phyloP scores from a whole-genome alignment of 2,329 filamentous ascomycete species.

The Drechmeria coniospora region DNA sequence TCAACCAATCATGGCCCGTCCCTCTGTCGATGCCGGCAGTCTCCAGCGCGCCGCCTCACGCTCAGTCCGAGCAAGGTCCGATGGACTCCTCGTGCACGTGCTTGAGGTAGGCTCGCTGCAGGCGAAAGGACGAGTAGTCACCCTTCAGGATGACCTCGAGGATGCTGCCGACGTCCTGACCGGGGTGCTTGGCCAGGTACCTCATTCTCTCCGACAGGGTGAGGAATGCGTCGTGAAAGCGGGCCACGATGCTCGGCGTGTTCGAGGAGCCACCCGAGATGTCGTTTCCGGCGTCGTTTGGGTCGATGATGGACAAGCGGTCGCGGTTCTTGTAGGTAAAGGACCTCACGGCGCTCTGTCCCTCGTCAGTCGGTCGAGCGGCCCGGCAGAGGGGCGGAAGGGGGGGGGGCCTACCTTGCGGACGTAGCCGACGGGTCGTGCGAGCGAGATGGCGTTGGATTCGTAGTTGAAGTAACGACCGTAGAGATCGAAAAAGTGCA shows the following conservation, averaged over 20 bases:
- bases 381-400: background rate
- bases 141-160: slow-evolving; percentile 59
- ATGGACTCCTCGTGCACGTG: slow-evolving; percentile 30
- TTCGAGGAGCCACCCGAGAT: slow-evolving; percentile 75
- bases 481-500: slow-evolving; percentile 83
- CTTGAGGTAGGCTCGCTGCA: slow-evolving; percentile 50
- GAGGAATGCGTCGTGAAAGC: slow-evolving; percentile 51
- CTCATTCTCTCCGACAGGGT: slow-evolving; percentile 42
- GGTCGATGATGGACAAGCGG: slow-evolving; percentile 79
- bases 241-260: slow-evolving; percentile 48
- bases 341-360: slow-evolving; percentile 25
- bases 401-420: slow-evolving; percentile 47
- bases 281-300: slow-evolving; percentile 73
- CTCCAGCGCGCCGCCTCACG: too few species aligned
- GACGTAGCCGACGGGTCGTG: slow-evolving; percentile 53
- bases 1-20: too few species aligned
- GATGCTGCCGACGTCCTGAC: slow-evolving; percentile 24
- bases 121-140: slow-evolving; percentile 60
- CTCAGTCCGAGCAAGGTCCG: slow-evolving; percentile 16
- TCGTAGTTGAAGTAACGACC: slow-evolving; percentile 65
- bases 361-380: background rate
- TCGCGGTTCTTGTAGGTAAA: slow-evolving; percentile 44
- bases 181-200: slow-evolving; percentile 23
- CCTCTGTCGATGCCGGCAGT: too few species aligned
- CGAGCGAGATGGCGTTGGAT: slow-evolving; percentile 57